phyloP scores from a whole-genome alignment of 768 basidiomycete genomes.

The Dentipellis fragilis region DNA sequence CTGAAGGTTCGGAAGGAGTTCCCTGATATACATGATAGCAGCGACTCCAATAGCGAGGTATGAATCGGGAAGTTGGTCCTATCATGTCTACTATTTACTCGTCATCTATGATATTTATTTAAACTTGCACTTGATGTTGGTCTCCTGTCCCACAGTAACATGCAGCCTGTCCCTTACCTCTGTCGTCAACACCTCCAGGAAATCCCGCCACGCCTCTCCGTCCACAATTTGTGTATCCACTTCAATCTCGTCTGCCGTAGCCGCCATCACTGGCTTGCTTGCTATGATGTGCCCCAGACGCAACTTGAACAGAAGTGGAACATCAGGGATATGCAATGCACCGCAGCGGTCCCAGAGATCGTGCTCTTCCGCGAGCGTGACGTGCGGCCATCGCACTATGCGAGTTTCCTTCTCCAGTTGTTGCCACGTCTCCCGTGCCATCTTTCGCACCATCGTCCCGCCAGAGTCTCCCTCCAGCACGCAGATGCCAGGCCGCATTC shows the following conservation, averaged over 20 bases:
- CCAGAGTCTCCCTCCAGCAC: slow-evolving; percentile 22
- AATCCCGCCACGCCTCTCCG: slow-evolving; percentile 31
- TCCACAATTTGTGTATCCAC: slow-evolving; percentile 22
- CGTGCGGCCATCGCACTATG: slow-evolving; percentile 58
- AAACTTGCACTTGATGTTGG: slow-evolving; percentile 26
- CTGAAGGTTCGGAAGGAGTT: not conserved
- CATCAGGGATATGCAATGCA: slow-evolving; percentile 25
- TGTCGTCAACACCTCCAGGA: slow-evolving; percentile 36
- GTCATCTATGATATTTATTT: too few species aligned
- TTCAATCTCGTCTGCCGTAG: slow-evolving; percentile 54
- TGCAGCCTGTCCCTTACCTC: slow-evolving; percentile 51
- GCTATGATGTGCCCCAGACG: slow-evolving; percentile 56
- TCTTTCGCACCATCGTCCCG: slow-evolving; percentile 17
- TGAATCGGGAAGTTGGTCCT: too few species aligned
- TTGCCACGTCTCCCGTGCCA: slow-evolving; percentile 36
- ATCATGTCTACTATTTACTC: too few species aligned
- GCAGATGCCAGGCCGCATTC: slow-evolving; percentile 32
- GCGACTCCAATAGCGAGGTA: too few species aligned
- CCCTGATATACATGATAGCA: too few species aligned
- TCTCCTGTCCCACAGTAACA: slow-evolving; percentile 67
- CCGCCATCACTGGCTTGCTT: slow-evolving; percentile 73
- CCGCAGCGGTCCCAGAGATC: slow-evolving; percentile 45
- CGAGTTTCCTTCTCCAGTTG: slow-evolving; percentile 34
- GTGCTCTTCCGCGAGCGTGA: slow-evolving; percentile 51
- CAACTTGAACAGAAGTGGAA: slow-evolving; percentile 50